Evolutionary conservation across 2,329 filamentous ascomycete genomes (phyloP).

Genomic region (Alternaria sp.): DNA sequence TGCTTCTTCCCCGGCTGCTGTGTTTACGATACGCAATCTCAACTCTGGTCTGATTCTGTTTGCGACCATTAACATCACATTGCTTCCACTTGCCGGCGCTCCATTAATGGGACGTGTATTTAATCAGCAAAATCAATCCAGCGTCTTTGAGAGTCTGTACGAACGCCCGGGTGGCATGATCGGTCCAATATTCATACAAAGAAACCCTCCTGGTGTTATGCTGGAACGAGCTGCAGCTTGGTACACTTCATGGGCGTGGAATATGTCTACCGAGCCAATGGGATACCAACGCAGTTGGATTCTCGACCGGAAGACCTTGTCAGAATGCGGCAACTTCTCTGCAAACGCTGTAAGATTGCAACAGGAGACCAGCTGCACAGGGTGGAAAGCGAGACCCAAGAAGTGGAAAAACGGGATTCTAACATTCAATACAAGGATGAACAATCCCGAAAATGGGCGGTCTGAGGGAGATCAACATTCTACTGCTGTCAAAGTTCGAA

Average conservation of each 20-base stretch:
- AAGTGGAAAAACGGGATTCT: too few relatives aligned
- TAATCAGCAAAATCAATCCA: not conserved
- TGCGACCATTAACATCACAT: not conserved
- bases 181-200: not conserved
- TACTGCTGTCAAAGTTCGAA: not conserved
- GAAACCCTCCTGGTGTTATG: not conserved
- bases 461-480: not conserved
- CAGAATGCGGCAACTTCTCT: not conserved
- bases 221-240: not conserved
- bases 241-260: not conserved
- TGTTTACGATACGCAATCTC: not conserved
- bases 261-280: not conserved
- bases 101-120: not conserved
- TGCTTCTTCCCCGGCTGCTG: not conserved
- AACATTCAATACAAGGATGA: too few relatives aligned
- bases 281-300: not conserved
- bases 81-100: not conserved
- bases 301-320: not conserved
- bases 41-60: not conserved
- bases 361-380: not conserved
- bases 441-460: not conserved
- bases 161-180: not conserved
- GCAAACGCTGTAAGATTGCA: not conserved
- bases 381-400: not conserved
- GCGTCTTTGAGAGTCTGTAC: not conserved